These are phyloP conservation scores for Iris macrosiphon DNA, from an alignment of 106 monocot genomes.

Conservation along the genomic window DNA sequence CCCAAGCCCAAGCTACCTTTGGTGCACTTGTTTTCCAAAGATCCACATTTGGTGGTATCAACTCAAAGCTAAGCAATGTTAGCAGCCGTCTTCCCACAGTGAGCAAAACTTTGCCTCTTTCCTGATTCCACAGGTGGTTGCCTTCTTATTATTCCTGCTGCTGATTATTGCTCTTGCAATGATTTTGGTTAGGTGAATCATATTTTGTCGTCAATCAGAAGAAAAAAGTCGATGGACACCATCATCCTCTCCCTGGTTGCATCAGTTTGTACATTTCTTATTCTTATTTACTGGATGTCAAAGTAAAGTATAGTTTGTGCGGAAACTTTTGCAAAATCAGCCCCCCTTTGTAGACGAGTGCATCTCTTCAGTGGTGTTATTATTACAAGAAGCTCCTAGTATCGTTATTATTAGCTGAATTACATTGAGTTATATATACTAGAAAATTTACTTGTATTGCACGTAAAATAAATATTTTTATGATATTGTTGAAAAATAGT, in stretches of 20 bases:
- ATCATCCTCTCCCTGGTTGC: slow-evolving; percentile 82
- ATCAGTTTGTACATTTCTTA: slow-evolving; percentile 74
- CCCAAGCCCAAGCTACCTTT: slow-evolving; percentile 88
- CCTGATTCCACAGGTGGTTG: no score
- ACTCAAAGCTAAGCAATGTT: slow-evolving; percentile 76
- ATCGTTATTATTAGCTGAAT: no score
- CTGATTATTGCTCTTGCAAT: no score
- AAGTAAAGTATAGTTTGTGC: no score
- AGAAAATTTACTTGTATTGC: no score
- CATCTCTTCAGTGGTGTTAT: no score
- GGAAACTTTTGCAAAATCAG: no score
- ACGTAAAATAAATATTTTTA: no score
- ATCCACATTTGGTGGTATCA: slow-evolving; percentile 74
- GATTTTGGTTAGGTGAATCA: slow-evolving; percentile 89
- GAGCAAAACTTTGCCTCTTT: slow-evolving; percentile 1
- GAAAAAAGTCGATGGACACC: slow-evolving; percentile 89
- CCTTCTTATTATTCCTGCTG: neutral
- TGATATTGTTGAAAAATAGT: no score
- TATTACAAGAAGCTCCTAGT: no score
- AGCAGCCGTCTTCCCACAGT: slow-evolving; percentile 87
- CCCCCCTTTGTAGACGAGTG: no score
- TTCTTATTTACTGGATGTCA: slow-evolving; percentile 81
- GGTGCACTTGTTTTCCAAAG: slow-evolving; percentile 75
- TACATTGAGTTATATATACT: no score
- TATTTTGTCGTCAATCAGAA: slow-evolving; percentile 55